Evolutionary conservation across 768 basidiomycete species (phyloP).

Genomic region (Amylocystis lapponica): DNA sequence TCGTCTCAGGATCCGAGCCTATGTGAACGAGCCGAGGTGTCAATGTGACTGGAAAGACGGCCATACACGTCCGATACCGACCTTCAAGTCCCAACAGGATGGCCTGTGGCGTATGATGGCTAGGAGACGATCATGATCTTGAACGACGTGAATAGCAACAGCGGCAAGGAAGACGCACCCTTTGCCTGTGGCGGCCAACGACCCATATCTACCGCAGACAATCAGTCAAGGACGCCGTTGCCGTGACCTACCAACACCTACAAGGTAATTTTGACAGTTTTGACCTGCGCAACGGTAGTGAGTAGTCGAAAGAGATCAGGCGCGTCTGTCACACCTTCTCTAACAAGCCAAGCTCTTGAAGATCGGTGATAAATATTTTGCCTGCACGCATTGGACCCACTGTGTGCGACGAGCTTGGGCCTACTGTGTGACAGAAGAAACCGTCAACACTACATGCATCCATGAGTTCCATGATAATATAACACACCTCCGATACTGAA

Average conservation of each 20-base stretch:
- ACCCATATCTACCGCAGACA: conserved; percentile 64
- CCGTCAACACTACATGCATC: not conserved
- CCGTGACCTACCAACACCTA: conserved; percentile 29
- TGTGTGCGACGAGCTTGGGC: conserved; percentile 60
- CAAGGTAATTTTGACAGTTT: conserved; percentile 80
- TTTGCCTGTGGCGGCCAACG: conserved; percentile 90
- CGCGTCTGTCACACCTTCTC: conserved; percentile 65
- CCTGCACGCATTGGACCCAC: conserved; percentile 89
- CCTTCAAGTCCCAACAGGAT: conserved; percentile 79
- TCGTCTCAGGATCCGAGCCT: conserved; percentile 87
- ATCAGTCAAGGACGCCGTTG: not conserved
- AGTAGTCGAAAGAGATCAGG: not conserved
- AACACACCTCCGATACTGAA: conserved; percentile 82
- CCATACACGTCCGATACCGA: not conserved
- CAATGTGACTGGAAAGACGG: not conserved
- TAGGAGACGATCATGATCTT: conserved; percentile 22
- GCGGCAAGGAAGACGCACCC: conserved; percentile 42
- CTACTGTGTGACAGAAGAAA: conserved; percentile 30
- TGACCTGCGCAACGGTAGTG: conserved; percentile 55
- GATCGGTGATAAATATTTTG: conserved; percentile 78
- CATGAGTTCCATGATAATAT: conserved; percentile 2
- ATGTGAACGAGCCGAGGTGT: not conserved
- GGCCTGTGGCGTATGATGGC: conserved; percentile 85
- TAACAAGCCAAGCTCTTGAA: conserved; percentile 60
- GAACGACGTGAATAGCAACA: not conserved